A percentile compares a stretch with the other conserved stretches of the same genome.
Evolutionary conservation across 2,329 filamentous ascomycete species (phyloP).

Genomic region (Phaeosphaeriaceae sp.): DNA sequence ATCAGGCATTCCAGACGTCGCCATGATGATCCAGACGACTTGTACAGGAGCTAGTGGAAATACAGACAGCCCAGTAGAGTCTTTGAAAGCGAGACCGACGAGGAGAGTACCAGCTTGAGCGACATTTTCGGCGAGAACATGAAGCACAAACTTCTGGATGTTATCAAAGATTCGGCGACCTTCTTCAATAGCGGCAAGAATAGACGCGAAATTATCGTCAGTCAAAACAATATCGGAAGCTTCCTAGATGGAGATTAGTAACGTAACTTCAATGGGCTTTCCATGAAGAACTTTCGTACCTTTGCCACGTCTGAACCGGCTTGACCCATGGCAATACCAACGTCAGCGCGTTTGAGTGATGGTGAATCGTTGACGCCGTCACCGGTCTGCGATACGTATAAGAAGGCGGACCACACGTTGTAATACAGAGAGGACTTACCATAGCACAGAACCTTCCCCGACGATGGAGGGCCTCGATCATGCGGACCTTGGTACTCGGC

Average conservation of each 20-base stretch:
- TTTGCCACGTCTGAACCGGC: slow-evolving; percentile 86
- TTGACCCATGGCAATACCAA: slow-evolving; percentile 86
- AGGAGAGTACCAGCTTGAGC: slow-evolving; percentile 83
- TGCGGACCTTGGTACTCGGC: slow-evolving; percentile 84
- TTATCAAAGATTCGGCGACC: slow-evolving; percentile 87
- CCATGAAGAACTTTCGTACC: slow-evolving; percentile 1
- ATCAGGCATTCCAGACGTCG: slow-evolving; percentile 77
- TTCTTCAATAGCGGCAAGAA: slow-evolving; percentile 82
- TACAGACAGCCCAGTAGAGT: slow-evolving; percentile 72
- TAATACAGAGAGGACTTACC: slow-evolving; percentile 39
- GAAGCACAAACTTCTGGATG: slow-evolving; percentile 85
- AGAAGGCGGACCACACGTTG: neutral
- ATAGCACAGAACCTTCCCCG: slow-evolving; percentile 80
- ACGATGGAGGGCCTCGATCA: slow-evolving; percentile 86
- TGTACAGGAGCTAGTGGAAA: slow-evolving; percentile 86
- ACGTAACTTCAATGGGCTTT: neutral
- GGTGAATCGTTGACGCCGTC: slow-evolving; percentile 89
- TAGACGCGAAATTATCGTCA: slow-evolving; percentile 87
- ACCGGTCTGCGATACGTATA: slow-evolving; percentile 61
- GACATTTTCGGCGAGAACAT: slow-evolving; percentile 77
- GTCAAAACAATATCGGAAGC: slow-evolving; percentile 84
- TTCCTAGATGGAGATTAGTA: slow-evolving; percentile 49
- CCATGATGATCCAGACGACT: slow-evolving; percentile 94
- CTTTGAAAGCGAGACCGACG: slow-evolving; percentile 82
- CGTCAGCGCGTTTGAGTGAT: slow-evolving; percentile 79